Evolutionary conservation across 345 rosid genomes (phyloP), one percentile per base, ranked within the genome.

Genomic region (Salix koriyanagi): DNA sequence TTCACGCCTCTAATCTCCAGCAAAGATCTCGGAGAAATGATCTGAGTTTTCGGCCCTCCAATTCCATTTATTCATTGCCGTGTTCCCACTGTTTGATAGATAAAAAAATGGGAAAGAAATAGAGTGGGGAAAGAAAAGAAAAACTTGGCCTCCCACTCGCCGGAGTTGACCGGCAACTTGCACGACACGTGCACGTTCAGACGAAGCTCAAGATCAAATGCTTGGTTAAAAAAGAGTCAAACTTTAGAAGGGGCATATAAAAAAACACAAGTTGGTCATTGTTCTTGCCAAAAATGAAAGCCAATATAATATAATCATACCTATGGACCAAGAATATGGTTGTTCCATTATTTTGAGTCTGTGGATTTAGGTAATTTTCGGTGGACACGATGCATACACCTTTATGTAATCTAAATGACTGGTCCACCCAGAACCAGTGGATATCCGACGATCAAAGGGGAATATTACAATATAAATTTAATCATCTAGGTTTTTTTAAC

Each of bases 161-260:
- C 83, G 34, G 71, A 62, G 71, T 62, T 80, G 83, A 83, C 75
- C 86, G 61, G 69, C 69, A 71, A 71, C 83, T 68, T n/a, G 5
- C 4, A 37, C 13, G 37, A 28, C 30, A 39, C 28, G 36, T 39
- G 14, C 37, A 32, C 5, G 3, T 41, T 13, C 32, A 72, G 68
- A 64, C 78, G 42, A 66, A 75, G 12, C 64, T 56, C 44, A 14
- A 36, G 61, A 56, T 34, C 11, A 37, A 61, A 46, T 34, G 36
- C 12, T 60, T 4, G 25, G n/a, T 7, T 19, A 6, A 58, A 56
- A 11, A 25, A 28, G 15, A 23, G 62, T 23, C 62, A 58, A 23
- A 58, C 64, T 58, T 58, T 9, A 23, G 28, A 58, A 23, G 23
- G 23, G 64, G 4, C 14, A n/a, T 58, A 58, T 23, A 58, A 58